Conservation (phyloP, 305 asterid species). For the Solanum hybrid region DNA sequence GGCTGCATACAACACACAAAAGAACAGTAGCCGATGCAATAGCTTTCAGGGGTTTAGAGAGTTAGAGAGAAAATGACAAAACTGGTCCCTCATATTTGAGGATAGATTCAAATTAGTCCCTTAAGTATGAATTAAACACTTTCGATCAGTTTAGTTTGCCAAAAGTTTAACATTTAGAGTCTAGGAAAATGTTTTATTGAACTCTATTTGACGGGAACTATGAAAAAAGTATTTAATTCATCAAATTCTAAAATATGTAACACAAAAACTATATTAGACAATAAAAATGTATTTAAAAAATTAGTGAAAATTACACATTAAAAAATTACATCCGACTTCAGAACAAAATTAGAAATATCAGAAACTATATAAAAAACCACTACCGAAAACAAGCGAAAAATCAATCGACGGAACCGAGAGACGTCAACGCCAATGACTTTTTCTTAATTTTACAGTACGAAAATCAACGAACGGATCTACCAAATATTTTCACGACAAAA, state of each 20-base stretch:
- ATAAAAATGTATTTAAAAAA: background rate
- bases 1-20: background rate
- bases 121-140: background rate
- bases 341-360: background rate
- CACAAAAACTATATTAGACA: background rate
- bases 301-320: background rate
- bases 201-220: background rate
- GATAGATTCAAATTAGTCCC: background rate
- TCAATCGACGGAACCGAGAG: too few species aligned
- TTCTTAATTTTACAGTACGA: background rate
- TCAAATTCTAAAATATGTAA: background rate
- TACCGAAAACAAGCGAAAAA: background rate
- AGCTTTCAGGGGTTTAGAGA: background rate
- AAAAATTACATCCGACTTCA: background rate
- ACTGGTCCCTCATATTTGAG: background rate
- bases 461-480: accelerated
- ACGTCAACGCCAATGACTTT: background rate
- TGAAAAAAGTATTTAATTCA: background rate
- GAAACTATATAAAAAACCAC: background rate
- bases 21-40: background rate
- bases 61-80: background rate
- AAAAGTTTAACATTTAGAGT: background rate
- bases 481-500: too few species aligned
- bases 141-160: background rate
- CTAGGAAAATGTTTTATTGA: background rate